A percentile compares a stretch with the other conserved stretches of the same genome.
Conservation (phyloP, 1,139 yeast genomes). For the Pichia kudriavzevii region DNA sequence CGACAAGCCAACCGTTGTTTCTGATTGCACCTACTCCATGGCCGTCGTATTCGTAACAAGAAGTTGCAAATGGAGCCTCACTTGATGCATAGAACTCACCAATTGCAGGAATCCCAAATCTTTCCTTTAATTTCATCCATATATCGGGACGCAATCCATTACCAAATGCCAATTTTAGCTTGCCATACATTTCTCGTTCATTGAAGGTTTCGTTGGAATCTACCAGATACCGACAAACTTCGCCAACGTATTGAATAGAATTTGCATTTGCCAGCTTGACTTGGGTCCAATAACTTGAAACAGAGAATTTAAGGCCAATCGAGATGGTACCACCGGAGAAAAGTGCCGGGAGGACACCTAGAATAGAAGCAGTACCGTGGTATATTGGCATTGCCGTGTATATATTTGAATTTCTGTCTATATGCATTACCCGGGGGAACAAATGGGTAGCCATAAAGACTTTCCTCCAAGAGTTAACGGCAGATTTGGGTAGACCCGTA, state of each 20-base stretch:
- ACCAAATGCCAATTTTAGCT: constrained; percentile 72
- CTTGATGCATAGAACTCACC: constrained; percentile 96
- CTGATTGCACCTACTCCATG: constrained; percentile 84
- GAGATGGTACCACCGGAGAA: constrained; percentile 64
- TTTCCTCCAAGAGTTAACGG: constrained; percentile 89
- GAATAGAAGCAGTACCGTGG: constrained; percentile 87
- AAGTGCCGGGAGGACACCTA: constrained; percentile 73
- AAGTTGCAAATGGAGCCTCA: constrained; percentile 88
- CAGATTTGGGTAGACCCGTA: constrained; percentile 92
- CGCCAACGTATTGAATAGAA: constrained; percentile 91
- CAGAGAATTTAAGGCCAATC: constrained; percentile 74
- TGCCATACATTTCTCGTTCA: constrained; percentile 48
- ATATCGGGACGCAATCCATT: constrained; percentile 92
- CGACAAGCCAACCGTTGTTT: constrained; percentile 65
- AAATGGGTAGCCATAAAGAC: constrained; percentile 60
- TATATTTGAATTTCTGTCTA: constrained; percentile 48
- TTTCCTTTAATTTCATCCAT: constrained; percentile 71
- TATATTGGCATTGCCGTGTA: constrained; percentile 94
- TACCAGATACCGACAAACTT: constrained; percentile 80
- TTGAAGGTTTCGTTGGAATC: constrained; percentile 52
- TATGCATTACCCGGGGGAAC: constrained; percentile 64
- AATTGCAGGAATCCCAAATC: constrained; percentile 67
- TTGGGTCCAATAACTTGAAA: constrained; percentile 87
- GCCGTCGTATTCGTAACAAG: constrained; percentile 73
- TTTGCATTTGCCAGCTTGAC: constrained; percentile 66